Conservation (phyloP, 2,329 filamentous ascomycete genomes). For the Alternaria sp. region DNA sequence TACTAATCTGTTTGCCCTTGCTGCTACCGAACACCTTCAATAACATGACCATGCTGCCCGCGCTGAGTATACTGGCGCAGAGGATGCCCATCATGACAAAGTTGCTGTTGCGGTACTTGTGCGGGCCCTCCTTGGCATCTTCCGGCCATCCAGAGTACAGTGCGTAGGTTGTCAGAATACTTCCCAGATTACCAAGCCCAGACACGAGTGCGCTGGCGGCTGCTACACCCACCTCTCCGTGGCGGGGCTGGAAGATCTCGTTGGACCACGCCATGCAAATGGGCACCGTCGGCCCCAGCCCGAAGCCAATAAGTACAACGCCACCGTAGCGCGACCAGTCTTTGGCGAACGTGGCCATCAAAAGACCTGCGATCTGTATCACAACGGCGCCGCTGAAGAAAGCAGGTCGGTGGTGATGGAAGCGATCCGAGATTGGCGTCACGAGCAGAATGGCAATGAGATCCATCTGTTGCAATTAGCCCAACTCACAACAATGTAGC, state of each 20-base stretch:
- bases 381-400: slow-evolving; percentile 81
- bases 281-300: slow-evolving; percentile 87
- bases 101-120: slow-evolving; percentile 83
- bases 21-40: slow-evolving; percentile 58
- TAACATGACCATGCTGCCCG: slow-evolving; percentile 72
- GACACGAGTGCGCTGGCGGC: slow-evolving; percentile 86
- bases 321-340: slow-evolving; percentile 88
- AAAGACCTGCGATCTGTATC: slow-evolving; percentile 82
- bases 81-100: slow-evolving; percentile 88
- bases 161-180: slow-evolving; percentile 86
- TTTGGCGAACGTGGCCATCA: slow-evolving; percentile 79
- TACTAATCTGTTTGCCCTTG: slow-evolving; percentile 50
- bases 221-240: slow-evolving; percentile 90
- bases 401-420: slow-evolving; percentile 78
- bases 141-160: slow-evolving; percentile 86
- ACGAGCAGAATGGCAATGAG: slow-evolving; percentile 85
- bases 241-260: slow-evolving; percentile 87
- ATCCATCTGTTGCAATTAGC: slow-evolving; percentile 69
- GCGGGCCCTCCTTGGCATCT: slow-evolving; percentile 69
- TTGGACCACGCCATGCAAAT: slow-evolving; percentile 95
- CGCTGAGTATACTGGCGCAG: slow-evolving; percentile 76
- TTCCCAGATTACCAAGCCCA: slow-evolving; percentile 85
- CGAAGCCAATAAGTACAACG: slow-evolving; percentile 88
- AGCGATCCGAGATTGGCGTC: slow-evolving; percentile 86
- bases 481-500: background rate